Conservation (phyloP, 139 green algal genomes). For the Coccomyxa sp. region DNA sequence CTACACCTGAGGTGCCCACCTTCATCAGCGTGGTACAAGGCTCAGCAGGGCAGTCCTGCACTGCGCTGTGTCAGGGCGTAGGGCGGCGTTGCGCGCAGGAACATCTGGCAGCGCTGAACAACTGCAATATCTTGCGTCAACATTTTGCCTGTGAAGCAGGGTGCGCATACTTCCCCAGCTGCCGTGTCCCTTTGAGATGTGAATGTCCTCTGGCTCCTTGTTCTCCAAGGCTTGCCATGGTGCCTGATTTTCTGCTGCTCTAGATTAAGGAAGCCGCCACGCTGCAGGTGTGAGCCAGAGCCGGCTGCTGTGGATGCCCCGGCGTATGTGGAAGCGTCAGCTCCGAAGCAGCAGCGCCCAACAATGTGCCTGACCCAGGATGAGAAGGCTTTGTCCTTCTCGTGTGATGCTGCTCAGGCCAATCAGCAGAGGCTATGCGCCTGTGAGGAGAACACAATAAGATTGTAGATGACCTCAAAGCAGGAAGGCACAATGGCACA, state of each 20-base stretch:
- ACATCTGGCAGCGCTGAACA: conserved; percentile 52
- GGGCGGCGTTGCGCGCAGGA: conserved; percentile 29
- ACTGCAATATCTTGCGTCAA: conserved; percentile 62
- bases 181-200: no score
- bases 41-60: conserved; percentile 35
- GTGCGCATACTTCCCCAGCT: neutral
- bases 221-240: neutral
- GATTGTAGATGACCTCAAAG: no score
- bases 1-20: conserved; percentile 31
- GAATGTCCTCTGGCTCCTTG: neutral
- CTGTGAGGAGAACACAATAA: no score
- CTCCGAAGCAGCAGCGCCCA: conserved; percentile 57
- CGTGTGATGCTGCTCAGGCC: conserved; percentile 22
- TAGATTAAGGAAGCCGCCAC: no score
- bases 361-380: conserved; percentile 54
- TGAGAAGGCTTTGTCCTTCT: conserved; percentile 1
- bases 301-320: conserved; percentile 26
- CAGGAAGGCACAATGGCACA: no score
- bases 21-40: conserved; percentile 30
- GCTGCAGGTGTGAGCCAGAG: conserved; percentile 18
- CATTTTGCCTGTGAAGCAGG: conserved; percentile 53
- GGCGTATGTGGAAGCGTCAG: conserved; percentile 45
- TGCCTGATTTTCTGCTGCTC: neutral
- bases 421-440: conserved; percentile 48
- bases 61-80: conserved; percentile 30